Evolutionary conservation across 768 basidiomycete species (phyloP).

Genomic region (Collybia mongolica): DNA sequence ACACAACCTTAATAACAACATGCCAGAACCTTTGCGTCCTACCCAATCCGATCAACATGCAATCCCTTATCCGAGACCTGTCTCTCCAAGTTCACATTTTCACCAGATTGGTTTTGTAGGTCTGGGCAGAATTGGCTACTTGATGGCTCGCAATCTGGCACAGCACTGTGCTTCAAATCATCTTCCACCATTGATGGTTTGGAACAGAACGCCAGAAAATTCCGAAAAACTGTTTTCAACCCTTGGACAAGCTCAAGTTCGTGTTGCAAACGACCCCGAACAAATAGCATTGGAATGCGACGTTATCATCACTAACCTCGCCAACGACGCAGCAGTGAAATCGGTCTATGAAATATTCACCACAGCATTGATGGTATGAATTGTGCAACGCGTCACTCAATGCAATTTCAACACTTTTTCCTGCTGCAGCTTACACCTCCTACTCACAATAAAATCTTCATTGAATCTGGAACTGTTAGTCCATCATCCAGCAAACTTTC

Average conservation of each 20-base stretch:
- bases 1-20: not conserved
- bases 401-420: not conserved
- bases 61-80: conserved; percentile 55
- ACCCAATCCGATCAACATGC: conserved; percentile 8
- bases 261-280: conserved; percentile 53
- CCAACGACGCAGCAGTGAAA: conserved; percentile 69
- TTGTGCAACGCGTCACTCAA: too few relatives aligned
- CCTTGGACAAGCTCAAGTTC: conserved; percentile 50
- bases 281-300: conserved; percentile 70
- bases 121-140: conserved; percentile 68
- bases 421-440: conserved; percentile 38
- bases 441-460: conserved; percentile 66
- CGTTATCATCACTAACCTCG: conserved; percentile 72
- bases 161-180: conserved; percentile 38
- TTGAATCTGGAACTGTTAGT: conserved; percentile 81
- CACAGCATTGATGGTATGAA: conserved; percentile 52
- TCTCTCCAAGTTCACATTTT: conserved; percentile 41
- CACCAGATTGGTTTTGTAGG: conserved; percentile 44
- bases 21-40: conserved; percentile 20
- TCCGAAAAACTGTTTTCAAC: conserved; percentile 55
- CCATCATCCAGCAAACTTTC: not conserved
- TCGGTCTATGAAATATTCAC: conserved; percentile 61
- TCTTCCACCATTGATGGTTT: conserved; percentile 61
- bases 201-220: conserved; percentile 71
- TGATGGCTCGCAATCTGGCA: conserved; percentile 82